These are phyloP conservation scores for Scopulariopsis brevicaulis DNA, from an alignment of 2,329 filamentous ascomycete species.

Conservation along the genomic window DNA sequence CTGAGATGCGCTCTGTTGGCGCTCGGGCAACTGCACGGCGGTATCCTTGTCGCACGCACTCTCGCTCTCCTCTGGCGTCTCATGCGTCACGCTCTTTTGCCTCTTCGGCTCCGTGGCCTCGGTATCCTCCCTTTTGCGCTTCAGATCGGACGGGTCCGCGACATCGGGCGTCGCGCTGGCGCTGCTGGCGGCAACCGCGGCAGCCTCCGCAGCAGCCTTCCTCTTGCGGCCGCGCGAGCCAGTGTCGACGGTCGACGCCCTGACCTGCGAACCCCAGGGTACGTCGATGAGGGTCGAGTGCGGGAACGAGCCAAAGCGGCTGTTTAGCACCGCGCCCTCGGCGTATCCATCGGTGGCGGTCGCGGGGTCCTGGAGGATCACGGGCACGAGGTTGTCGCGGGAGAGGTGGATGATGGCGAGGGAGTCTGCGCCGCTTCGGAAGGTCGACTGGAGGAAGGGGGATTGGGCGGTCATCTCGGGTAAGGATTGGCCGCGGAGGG, in stretches of 20 bases:
- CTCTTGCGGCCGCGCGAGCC: constrained; percentile 72
- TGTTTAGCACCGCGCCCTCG: constrained; percentile 73
- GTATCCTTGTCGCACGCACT: background rate
- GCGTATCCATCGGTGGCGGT: constrained; percentile 32
- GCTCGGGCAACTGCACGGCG: background rate
- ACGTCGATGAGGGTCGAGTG: constrained; percentile 66
- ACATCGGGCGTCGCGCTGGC: constrained; percentile 8
- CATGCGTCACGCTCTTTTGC: constrained; percentile 12
- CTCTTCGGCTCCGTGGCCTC: constrained; percentile 18
- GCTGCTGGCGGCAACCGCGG: constrained; percentile 7
- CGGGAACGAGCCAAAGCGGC: constrained; percentile 83
- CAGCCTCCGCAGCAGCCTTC: constrained; percentile 22
- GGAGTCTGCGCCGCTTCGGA: constrained; percentile 47
- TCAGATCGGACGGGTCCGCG: constrained; percentile 17
- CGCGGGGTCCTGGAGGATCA: constrained; percentile 28
- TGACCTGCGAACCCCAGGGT: constrained; percentile 86
- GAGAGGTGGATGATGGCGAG: constrained; percentile 82
- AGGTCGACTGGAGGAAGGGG: constrained; percentile 67
- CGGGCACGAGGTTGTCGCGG: constrained; percentile 58
- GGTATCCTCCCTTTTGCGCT: constrained; percentile 16
- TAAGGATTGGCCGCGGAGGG: background rate
- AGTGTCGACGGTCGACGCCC: constrained; percentile 82
- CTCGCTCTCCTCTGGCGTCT: constrained; percentile 11
- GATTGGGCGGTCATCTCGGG: constrained; percentile 29
- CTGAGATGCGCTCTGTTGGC: background rate